phyloP scores from a whole-genome alignment of 805 yeast genomes.

The Sugiyamaella qingdaonensis region DNA sequence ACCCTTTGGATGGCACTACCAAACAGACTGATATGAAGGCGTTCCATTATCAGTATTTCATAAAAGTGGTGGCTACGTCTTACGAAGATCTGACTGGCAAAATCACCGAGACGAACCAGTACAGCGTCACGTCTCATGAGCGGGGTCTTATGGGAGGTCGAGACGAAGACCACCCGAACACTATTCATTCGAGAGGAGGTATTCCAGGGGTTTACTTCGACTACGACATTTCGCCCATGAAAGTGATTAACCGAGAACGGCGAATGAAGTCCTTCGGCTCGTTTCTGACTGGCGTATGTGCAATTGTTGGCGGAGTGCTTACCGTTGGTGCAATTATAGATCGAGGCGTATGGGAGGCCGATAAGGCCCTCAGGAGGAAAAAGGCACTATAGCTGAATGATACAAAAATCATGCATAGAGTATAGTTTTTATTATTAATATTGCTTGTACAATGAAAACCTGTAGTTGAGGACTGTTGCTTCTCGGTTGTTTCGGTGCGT shows the following conservation, averaged over 20 bases:
- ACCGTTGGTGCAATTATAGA: conserved; percentile 90
- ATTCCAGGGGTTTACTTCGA: conserved; percentile 83
- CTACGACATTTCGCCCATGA: conserved; percentile 90
- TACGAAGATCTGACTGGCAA: conserved; percentile 60
- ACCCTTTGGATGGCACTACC: conserved; percentile 61
- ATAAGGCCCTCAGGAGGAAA: conserved; percentile 65
- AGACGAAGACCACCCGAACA: conserved; percentile 87
- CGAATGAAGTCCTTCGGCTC: conserved; percentile 73
- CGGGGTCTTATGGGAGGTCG: conserved; percentile 82
- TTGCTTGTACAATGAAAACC: too few species aligned
- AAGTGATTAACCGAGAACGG: conserved; percentile 78
- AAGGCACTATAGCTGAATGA: conserved; percentile 42
- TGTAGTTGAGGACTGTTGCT: too few species aligned
- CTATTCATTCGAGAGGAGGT: conserved; percentile 70
- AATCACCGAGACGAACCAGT: conserved; percentile 76
- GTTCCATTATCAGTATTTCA: conserved; percentile 68
- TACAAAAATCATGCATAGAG: too few species aligned
- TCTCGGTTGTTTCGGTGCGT: too few species aligned
- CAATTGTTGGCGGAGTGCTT: conserved; percentile 89
- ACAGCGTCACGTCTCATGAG: conserved; percentile 82
- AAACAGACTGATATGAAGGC: conserved; percentile 45
- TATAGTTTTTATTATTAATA: too few species aligned
- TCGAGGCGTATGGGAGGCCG: conserved; percentile 84
- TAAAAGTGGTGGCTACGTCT: conserved; percentile 88
- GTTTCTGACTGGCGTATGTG: conserved; percentile 73